These are phyloP conservation scores for Podospora bellae-mahoneyi DNA, from an alignment of 495 filamentous ascomycete genomes.

Conservation along the genomic window DNA sequence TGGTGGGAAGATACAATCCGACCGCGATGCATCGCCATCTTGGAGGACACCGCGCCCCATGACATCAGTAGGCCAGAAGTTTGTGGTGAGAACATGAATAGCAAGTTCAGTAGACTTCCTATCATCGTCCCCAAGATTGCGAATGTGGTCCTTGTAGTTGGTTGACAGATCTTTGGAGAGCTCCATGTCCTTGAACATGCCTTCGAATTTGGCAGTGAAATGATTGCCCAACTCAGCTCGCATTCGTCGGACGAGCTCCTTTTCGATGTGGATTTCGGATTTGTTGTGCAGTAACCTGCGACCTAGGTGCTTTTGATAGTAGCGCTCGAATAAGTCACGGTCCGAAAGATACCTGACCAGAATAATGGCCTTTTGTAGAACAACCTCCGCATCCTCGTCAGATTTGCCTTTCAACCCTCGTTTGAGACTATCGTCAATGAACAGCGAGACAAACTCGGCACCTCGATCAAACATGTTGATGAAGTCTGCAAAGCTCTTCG, in stretches of 20 bases:
- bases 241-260: conserved; percentile 94
- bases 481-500: conserved; percentile 80
- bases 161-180: conserved; percentile 80
- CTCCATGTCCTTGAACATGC: conserved; percentile 98
- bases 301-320: conserved; percentile 97
- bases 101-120: conserved; percentile 69
- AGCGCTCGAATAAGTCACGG: conserved; percentile 93
- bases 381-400: conserved; percentile 78
- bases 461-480: conserved; percentile 81
- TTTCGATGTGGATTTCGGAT: conserved; percentile 81
- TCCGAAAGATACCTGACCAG: conserved; percentile 83
- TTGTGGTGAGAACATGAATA: conserved; percentile 83
- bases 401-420: conserved; percentile 91
- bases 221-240: conserved; percentile 91
- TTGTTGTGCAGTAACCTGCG: conserved; percentile 80
- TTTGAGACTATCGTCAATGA: conserved; percentile 95
- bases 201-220: conserved; percentile 88
- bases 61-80: conserved; percentile 87
- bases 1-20: conserved; percentile 65
- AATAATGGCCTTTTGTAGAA: conserved; percentile 86
- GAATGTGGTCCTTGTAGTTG: conserved; percentile 68
- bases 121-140: conserved; percentile 60
- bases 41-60: conserved; percentile 53
- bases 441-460: conserved; percentile 91
- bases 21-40: conserved; percentile 48